These are phyloP conservation scores for Buddleja alternifolia DNA, from an alignment of 257 asterid genomes.

Conservation along the genomic window DNA sequence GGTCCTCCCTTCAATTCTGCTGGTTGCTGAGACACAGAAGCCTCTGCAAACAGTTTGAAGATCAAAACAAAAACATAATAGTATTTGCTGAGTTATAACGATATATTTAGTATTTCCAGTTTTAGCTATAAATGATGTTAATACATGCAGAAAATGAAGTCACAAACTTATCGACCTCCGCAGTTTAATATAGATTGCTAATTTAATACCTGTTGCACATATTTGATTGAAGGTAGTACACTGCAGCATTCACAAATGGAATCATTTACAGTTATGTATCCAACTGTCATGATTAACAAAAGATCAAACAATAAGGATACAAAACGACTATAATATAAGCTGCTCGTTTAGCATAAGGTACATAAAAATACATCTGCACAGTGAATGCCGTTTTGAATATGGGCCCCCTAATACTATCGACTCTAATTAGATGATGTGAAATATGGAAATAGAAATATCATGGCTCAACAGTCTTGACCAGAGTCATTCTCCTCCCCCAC, in stretches of 20 bases:
- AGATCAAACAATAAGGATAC: no score
- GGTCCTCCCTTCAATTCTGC: constrained; percentile 52
- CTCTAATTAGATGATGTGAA: no score
- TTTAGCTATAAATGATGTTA: constrained; percentile 25
- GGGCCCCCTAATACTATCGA: no score
- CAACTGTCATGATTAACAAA: no score
- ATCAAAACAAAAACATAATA: constrained; percentile 17
- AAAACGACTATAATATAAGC: no score
- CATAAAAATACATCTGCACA: no score
- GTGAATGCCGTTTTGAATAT: no score
- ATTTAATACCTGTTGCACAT: background rate
- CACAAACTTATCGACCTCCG: background rate
- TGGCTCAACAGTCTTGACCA: no score
- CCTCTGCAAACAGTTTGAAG: constrained; percentile 22
- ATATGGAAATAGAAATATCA: no score
- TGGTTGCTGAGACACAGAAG: constrained; percentile 32
- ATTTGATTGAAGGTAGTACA: background rate
- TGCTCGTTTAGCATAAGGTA: no score
- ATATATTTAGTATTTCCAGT: constrained; percentile 25
- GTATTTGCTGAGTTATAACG: constrained; percentile 24
- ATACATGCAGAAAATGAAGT: constrained; percentile 29
- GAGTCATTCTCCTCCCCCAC: background rate
- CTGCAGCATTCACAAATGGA: background rate
- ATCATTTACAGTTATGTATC: no score
- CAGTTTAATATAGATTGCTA: background rate